Base-by-base conservation (phyloP, 176 grass and related monocot genomes). In the Cymbopogon citratus region DNA sequence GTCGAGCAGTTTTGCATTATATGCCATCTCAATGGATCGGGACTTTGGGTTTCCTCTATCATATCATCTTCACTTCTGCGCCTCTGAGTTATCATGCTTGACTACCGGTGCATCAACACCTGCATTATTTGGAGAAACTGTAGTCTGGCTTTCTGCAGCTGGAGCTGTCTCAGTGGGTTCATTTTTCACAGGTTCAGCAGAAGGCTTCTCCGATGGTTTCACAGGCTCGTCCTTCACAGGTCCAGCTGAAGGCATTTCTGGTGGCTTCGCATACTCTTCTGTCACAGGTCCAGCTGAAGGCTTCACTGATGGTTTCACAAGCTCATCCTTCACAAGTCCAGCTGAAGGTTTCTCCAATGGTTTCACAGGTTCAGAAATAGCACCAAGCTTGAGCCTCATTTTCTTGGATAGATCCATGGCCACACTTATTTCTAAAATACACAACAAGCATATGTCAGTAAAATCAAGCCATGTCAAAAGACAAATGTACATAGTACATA, bases 391-490 rank as follows among this genome's bases (percentile, higher is more conserved):
- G 56, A 80, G 43, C 29, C 80, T 87, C 68, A 95, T 60, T 86
- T 90, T 84, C 73, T 91, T 90, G 23, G 89, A 88, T 77, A 93
- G 86, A 31, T 95, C 90, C 81, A 90, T 71, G 33, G 91, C 67
- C 26, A 41, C 79, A 74, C 88, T 89, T 69, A 99, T 90, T 67
- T 95, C 96, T 95, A 70, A 36, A 76, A 87, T 44, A 87, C 27
- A 78, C 63, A 34, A 76, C 0, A 76, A 48, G 1, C 29, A 69
- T 54, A 70, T 21, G 14, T 15, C 62, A 71, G 65, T 87, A 71
- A 77, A 65, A 86, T 75, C 38, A 36, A 86, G 14, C 28, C 61
- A 74, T 41, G 10, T 33, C 63, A 57, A 75, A 14, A 77, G 3
- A 38, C 7, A 5, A 41, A 38, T 18, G 54, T 39, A 21, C 40